A percentile compares a stretch with the other conserved stretches of the same genome.
These are phyloP conservation scores for Starmerella bombicola DNA, from an alignment of 805 yeast genomes.

Conservation along the genomic window DNA sequence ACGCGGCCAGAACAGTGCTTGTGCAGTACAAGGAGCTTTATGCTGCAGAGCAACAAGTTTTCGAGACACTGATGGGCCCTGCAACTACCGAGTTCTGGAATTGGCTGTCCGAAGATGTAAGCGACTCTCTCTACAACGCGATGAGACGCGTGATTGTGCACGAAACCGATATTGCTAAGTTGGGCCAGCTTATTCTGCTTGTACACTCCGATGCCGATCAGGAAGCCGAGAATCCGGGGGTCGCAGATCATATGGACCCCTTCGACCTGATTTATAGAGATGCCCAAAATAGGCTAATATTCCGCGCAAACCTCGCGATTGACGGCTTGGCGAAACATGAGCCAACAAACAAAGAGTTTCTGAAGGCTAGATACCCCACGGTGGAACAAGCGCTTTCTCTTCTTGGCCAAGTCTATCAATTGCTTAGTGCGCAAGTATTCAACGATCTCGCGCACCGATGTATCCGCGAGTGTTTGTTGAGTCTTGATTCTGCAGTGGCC, in stretches of 20 bases:
- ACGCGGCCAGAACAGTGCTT: constrained; percentile 36
- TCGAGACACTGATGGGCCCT: constrained; percentile 39
- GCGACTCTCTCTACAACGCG: constrained; percentile 68
- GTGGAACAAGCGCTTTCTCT: constrained; percentile 42
- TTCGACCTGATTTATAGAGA: constrained; percentile 19
- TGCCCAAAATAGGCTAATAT: constrained; percentile 66
- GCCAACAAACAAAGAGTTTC: constrained; percentile 52
- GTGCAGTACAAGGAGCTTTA: constrained; percentile 60
- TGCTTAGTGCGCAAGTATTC: constrained; percentile 61
- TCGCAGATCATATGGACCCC: constrained; percentile 1
- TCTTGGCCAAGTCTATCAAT: constrained; percentile 64
- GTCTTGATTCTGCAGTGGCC: constrained; percentile 28
- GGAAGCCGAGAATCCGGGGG: neutral
- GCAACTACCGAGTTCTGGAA: constrained; percentile 33
- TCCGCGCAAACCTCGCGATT: constrained; percentile 61
- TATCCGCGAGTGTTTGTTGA: constrained; percentile 61
- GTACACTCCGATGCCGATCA: constrained; percentile 7
- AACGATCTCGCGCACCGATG: constrained; percentile 82
- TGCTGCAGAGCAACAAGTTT: constrained; percentile 39
- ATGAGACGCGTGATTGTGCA: constrained; percentile 54
- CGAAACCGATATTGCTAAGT: constrained; percentile 51
- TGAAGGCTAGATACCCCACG: constrained; percentile 14
- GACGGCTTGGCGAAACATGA: constrained; percentile 52
- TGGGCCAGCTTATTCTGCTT: constrained; percentile 49
- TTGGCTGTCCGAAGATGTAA: constrained; percentile 45